Evolutionary conservation across 345 rosid genomes (phyloP), one percentile per base, ranked within the genome.

Genomic region (Diplotaxis tenuifolia): DNA sequence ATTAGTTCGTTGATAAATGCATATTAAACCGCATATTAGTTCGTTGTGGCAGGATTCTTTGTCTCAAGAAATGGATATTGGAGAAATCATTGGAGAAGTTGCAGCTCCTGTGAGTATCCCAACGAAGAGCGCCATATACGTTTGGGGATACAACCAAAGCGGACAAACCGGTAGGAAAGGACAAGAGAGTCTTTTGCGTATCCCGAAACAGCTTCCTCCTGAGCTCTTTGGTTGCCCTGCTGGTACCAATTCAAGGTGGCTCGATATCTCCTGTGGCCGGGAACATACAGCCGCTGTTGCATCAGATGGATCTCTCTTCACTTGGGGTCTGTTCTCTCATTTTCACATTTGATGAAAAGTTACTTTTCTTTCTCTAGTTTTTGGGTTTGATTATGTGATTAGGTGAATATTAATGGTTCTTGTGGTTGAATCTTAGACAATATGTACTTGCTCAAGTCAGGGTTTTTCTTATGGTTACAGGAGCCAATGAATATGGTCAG

Each of bases 221-320:
- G 91, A 92, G 71, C 93, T 92, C 25, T 92, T 92, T 66, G 96
- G 97, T 38, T 95, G 98, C 70, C 94, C 97, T 0, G 86, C 98
- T 0, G 93, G 87, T 75, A 80, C 72, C 8, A 87, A 86, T 75
- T 79, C 98, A 2, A 89, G 92, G 15, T 92, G 97, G 99, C 75
- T 95, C 28, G 96, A 95, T 78, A 86, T 92, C 5, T 86, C 97
- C 7, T 95, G 99, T 72, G 98, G 97, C 70, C 94, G 94, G 3
- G 98, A 84, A 79, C 98, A 95, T 62, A 92, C 99, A 0, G 93
- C 98, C 0, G 96, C 98, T 1, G 98, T 90, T 64, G 96, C 98
- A 70, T 92, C 98, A 6, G 98, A 95, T 81, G 99, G 98, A 53
- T 85, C 96, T 22, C 97, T 95, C 77, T 95, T 95, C 83, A 90